Evolutionary conservation across 2,329 filamentous ascomycete species (phyloP).

Genomic region (Venturia carpophila): DNA sequence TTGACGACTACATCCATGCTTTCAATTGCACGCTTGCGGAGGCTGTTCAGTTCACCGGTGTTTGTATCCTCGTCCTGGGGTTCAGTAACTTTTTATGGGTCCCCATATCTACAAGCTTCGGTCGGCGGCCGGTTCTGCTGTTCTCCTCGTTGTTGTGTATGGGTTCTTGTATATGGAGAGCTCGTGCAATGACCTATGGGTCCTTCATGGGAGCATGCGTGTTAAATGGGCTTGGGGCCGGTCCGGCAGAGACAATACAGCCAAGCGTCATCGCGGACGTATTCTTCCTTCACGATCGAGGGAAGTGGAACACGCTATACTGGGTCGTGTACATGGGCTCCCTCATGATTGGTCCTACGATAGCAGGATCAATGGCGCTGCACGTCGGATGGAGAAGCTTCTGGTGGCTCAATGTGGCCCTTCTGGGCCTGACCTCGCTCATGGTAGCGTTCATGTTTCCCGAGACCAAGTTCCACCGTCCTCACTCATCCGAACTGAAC

Average conservation of each 20-base stretch:
- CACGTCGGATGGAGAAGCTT: conserved; percentile 54
- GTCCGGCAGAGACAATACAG: conserved; percentile 53
- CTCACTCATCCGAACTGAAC: conserved; percentile 28
- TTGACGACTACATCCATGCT: conserved; percentile 48
- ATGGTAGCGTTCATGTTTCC: conserved; percentile 54
- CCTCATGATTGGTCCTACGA: conserved; percentile 51
- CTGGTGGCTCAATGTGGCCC: conserved; percentile 53
- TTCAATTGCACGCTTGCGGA: conserved; percentile 47
- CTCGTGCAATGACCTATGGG: conserved; percentile 48
- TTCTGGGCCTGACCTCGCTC: conserved; percentile 44
- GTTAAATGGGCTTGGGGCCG: conserved; percentile 13
- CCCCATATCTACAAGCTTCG: conserved; percentile 48
- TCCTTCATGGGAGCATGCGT: conserved; percentile 58
- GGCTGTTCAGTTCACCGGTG: conserved; percentile 50
- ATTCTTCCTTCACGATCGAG: conserved; percentile 40
- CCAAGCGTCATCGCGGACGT: conserved; percentile 38
- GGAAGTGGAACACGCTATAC: conserved; percentile 53
- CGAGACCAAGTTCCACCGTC: conserved; percentile 53
- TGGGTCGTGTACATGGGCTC: conserved; percentile 56
- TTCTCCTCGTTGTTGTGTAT: conserved; percentile 46
- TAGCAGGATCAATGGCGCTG: conserved; percentile 53
- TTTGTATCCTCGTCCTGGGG: conserved; percentile 49
- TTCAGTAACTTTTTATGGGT: conserved; percentile 57
- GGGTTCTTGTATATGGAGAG: conserved; percentile 50
- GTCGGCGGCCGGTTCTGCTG: conserved; percentile 47